Conservation (phyloP, 1,284 basidiomycete species). For the Puccinia coronata region DNA sequence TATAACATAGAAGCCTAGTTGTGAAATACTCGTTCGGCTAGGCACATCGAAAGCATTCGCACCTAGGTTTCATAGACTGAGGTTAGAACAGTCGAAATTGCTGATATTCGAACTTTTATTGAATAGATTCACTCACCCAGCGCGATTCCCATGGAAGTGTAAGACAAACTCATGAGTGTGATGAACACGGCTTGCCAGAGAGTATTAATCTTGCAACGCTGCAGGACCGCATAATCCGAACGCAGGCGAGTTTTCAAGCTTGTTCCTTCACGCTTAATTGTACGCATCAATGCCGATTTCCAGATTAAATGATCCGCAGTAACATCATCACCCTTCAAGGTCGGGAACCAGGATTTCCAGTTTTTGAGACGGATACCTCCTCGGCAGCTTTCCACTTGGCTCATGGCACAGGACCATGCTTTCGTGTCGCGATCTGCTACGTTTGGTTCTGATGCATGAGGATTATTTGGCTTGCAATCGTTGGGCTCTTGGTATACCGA, state of each 20-base stretch:
- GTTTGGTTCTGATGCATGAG: not conserved
- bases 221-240: not conserved
- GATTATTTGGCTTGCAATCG: not conserved
- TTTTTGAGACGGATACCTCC: not conserved
- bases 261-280: not conserved
- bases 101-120: not conserved
- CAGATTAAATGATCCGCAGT: not conserved
- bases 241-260: conserved; percentile 5
- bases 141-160: conserved; percentile 7
- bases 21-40: not conserved
- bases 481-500: not conserved
- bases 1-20: not conserved
- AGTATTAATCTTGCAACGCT: conserved; percentile 12
- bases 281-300: conserved; percentile 1
- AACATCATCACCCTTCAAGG: not conserved
- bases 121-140: conserved; percentile 3
- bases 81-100: not conserved
- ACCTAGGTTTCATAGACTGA: not conserved
- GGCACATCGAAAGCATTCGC: conserved; percentile 6
- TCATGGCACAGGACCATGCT: not conserved
- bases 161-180: not conserved
- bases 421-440: not conserved
- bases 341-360: conserved; percentile 1
- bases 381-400: not conserved
- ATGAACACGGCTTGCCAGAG: conserved; percentile 22